Percentiles rank a stretch among this genome's conserved stretches.
phyloP scores from a whole-genome alignment of 352 stramenopile species.

The Phytophthora pluvialis region DNA sequence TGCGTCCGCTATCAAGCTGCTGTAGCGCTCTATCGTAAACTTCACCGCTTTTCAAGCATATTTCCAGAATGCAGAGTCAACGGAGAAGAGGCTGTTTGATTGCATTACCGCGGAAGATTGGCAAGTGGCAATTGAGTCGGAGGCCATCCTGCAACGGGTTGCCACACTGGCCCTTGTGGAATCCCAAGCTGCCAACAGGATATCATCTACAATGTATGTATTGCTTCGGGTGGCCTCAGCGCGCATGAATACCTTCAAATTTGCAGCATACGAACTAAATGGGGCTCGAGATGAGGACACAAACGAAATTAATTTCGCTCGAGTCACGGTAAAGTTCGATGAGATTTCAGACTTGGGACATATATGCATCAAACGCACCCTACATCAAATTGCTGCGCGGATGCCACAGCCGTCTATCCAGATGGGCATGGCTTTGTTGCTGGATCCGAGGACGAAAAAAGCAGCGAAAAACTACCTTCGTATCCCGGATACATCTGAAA shows the following conservation, averaged over 20 bases:
- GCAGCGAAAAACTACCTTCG: neutral
- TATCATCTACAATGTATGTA: neutral
- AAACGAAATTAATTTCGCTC: neutral
- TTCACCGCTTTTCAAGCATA: neutral
- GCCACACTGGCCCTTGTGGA: neutral
- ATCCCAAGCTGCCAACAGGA: neutral
- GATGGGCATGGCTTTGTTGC: neutral
- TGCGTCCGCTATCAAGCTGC: neutral
- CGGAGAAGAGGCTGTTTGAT: too few relatives aligned
- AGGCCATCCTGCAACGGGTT: neutral
- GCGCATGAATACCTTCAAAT: neutral
- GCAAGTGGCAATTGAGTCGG: neutral
- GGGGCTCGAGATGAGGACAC: neutral
- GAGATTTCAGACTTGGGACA: neutral
- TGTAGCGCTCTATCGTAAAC: slow-evolving; percentile 6
- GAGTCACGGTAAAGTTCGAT: neutral
- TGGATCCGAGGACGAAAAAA: neutral
- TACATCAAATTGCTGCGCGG: neutral
- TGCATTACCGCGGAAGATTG: too few relatives aligned
- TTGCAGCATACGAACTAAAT: neutral
- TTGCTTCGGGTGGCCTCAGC: neutral
- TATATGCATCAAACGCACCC: neutral
- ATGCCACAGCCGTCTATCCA: neutral
- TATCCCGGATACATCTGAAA: too few relatives aligned
- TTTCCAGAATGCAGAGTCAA: neutral